Conservation (phyloP, 1,284 basidiomycete species). For the Microstroma glucosiphilum region DNA sequence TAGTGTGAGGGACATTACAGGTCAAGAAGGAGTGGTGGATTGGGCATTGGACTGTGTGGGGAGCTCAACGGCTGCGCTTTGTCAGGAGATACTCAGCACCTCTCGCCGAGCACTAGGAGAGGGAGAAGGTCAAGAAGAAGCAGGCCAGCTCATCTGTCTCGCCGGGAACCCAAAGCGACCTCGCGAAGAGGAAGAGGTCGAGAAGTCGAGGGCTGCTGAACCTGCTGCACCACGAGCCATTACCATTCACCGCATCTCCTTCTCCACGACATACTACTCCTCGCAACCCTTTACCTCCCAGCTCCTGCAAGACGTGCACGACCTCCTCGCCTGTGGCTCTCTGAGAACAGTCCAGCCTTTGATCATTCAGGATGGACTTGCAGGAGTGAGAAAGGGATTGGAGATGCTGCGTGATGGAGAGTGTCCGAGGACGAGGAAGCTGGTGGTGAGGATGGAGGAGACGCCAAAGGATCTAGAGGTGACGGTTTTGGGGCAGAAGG, state of each 20-base stretch:
- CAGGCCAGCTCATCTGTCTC: conserved; percentile 28
- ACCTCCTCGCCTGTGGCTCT: conserved; percentile 13
- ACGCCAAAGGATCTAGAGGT: conserved; percentile 34
- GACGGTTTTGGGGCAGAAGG: conserved; percentile 29
- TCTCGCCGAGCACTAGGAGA: neutral
- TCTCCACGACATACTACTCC: conserved; percentile 39
- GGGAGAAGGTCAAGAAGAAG: neutral
- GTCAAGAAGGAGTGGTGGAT: conserved; percentile 13
- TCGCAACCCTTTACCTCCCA: conserved; percentile 19
- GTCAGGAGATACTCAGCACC: conserved; percentile 15
- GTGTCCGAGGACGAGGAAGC: conserved; percentile 35
- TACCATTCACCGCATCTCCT: conserved; percentile 33
- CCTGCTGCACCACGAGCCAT: neutral
- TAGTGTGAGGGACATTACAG: conserved; percentile 14
- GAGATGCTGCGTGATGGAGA: conserved; percentile 30
- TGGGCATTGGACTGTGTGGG: conserved; percentile 39
- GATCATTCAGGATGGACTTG: conserved; percentile 31
- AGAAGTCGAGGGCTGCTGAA: no score
- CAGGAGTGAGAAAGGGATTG: conserved; percentile 33
- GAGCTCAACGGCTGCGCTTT: conserved; percentile 25
- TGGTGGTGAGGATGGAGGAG: conserved; percentile 29
- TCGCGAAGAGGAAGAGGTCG: conserved; percentile 4
- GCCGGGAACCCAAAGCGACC: conserved; percentile 32
- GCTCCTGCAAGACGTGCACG: conserved; percentile 13
- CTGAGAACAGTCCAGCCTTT: conserved; percentile 24